Percentiles rank a stretch among this genome's conserved stretches.
Conservation (phyloP, 805 yeast species). For the Kuraishia molischiana region DNA sequence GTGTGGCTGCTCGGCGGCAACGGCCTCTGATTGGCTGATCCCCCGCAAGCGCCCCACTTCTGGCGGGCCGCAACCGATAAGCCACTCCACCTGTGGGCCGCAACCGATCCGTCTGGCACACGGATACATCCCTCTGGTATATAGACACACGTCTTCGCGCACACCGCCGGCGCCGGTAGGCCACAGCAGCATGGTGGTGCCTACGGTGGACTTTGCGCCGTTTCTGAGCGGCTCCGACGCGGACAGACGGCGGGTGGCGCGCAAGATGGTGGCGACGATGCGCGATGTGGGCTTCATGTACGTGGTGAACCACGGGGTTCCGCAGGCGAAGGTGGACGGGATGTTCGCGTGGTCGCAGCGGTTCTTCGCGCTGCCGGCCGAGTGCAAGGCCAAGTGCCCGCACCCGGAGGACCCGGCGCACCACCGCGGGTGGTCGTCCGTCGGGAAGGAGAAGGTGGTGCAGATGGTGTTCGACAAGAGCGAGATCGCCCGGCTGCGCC, state of each 20-base stretch:
- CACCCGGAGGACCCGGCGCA: slow-evolving; percentile 16
- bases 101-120: too few relatives aligned
- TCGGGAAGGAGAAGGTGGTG: slow-evolving; percentile 18
- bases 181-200: too few relatives aligned
- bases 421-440: slow-evolving; percentile 16
- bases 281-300: slow-evolving; percentile 19
- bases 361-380: slow-evolving; percentile 10
- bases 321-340: slow-evolving; percentile 13
- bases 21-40: too few relatives aligned
- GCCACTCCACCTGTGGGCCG: too few relatives aligned
- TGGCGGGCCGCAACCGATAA: too few relatives aligned
- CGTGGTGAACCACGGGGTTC: slow-evolving; percentile 18
- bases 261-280: slow-evolving; percentile 16
- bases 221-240: slow-evolving; percentile 15
- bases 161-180: too few relatives aligned
- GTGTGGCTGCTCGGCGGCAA: too few relatives aligned
- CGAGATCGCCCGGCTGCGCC: slow-evolving; percentile 9
- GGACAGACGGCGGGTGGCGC: slow-evolving; percentile 12
- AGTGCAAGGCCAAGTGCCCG: slow-evolving; percentile 13
- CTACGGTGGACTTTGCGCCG: slow-evolving; percentile 17
- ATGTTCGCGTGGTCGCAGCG: slow-evolving; percentile 11
- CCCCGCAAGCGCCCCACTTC: too few relatives aligned
- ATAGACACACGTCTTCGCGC: too few relatives aligned
- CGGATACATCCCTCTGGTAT: too few relatives aligned
- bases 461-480: slow-evolving; percentile 15